phyloP scores from a whole-genome alignment of 805 yeast genomes.

The Danielia reshetovae region DNA sequence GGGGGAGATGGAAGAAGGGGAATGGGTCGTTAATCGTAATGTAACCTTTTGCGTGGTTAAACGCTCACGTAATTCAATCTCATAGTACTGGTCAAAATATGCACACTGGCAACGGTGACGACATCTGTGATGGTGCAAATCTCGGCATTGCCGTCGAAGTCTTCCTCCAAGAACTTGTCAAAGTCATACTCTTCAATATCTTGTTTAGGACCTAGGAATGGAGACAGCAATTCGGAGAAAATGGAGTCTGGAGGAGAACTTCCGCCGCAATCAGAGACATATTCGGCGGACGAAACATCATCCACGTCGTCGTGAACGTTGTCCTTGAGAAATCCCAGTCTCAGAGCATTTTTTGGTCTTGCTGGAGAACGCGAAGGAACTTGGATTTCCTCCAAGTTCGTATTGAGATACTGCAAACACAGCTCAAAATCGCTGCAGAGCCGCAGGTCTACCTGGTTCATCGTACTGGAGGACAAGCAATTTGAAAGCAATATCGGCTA shows the following conservation, averaged over 20 bases:
- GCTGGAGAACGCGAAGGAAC: conserved; percentile 12
- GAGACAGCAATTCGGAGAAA: conserved; percentile 5
- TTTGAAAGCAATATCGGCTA: too few relatives aligned
- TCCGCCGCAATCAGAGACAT: conserved; percentile 4
- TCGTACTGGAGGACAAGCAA: too few relatives aligned
- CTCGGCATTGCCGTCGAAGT: conserved; percentile 14
- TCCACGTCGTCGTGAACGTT: neutral
- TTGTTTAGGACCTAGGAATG: neutral
- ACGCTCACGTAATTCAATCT: too few relatives aligned
- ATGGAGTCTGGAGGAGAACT: conserved; percentile 10
- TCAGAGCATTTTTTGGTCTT: conserved; percentile 4
- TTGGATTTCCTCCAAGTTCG: conserved; percentile 4
- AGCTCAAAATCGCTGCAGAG: conserved; percentile 3
- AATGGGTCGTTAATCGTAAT: neutral
- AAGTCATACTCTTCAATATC: neutral
- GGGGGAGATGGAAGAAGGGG: neutral
- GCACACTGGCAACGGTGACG: conserved; percentile 19
- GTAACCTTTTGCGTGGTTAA: too few relatives aligned
- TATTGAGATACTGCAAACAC: conserved; percentile 6
- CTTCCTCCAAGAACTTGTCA: conserved; percentile 20
- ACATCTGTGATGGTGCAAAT: conserved; percentile 23
- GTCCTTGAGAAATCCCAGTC: neutral
- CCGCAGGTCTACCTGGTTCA: neutral
- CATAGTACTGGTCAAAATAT: too few relatives aligned
- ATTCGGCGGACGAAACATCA: conserved; percentile 9